phyloP scores from a whole-genome alignment of 805 yeast species.

The Teunomyces gatunensis region DNA sequence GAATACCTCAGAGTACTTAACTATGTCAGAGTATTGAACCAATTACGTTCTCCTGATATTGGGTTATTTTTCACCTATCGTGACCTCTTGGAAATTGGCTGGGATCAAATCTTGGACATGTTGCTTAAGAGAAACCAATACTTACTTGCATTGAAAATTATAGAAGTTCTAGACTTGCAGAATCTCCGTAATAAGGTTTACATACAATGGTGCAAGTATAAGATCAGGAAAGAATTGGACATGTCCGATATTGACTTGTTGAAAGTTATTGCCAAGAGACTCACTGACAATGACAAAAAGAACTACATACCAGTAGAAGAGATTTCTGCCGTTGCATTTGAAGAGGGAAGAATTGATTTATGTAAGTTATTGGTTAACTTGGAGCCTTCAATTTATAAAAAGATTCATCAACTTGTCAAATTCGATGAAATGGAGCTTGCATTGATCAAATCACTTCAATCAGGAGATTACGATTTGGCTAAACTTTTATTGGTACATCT shows the following conservation, averaged over 20 bases:
- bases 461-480: constrained; percentile 59
- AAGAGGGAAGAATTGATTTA: constrained; percentile 75
- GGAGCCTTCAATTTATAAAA: constrained; percentile 63
- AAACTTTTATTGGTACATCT: constrained; percentile 55
- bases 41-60: constrained; percentile 59
- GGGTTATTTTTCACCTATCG: constrained; percentile 65
- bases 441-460: constrained; percentile 59
- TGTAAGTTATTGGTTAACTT: constrained; percentile 65
- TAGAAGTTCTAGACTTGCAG: constrained; percentile 48
- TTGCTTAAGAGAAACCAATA: constrained; percentile 60
- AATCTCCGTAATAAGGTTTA: constrained; percentile 44
- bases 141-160: constrained; percentile 60
- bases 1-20: constrained; percentile 63
- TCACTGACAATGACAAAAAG: constrained; percentile 33
- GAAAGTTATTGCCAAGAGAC: constrained; percentile 44
- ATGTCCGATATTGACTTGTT: constrained; percentile 61
- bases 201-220: constrained; percentile 76
- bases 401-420: constrained; percentile 56
- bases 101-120: constrained; percentile 53
- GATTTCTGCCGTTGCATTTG: constrained; percentile 63
- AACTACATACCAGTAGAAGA: constrained; percentile 50
- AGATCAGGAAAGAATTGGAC: constrained; percentile 54
- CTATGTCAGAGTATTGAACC: constrained; percentile 64
- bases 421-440: constrained; percentile 76
- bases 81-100: constrained; percentile 52